A percentile compares a stretch with the other conserved stretches of the same genome.
Conservation (phyloP, 495 filamentous ascomycete genomes). For the Xylaria cubensis region DNA sequence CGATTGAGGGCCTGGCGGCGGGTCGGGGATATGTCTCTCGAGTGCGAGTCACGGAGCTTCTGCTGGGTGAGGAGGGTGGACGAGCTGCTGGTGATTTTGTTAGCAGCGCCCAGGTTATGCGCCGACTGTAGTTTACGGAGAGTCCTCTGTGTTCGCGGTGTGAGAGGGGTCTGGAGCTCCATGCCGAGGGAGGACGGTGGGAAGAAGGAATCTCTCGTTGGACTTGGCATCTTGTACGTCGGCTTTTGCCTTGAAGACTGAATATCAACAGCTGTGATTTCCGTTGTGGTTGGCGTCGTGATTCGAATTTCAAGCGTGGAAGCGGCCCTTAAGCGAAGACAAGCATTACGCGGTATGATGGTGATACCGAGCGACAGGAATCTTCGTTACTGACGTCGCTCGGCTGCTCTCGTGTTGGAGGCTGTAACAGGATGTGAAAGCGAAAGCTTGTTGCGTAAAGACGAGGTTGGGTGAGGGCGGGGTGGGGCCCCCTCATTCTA, state of each 20-base stretch:
- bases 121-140: constrained; percentile 64
- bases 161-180: constrained; percentile 46
- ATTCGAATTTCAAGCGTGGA: background rate
- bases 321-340: background rate
- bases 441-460: background rate
- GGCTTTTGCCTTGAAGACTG: background rate
- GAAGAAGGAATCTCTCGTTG: constrained; percentile 42
- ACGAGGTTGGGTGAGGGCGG: constrained; percentile 2
- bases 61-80: constrained; percentile 63
- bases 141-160: constrained; percentile 55
- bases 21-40: constrained; percentile 34
- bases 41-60: constrained; percentile 43
- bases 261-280: background rate
- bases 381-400: constrained; percentile 8
- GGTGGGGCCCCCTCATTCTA: constrained; percentile 4
- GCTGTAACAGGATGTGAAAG: background rate
- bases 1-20: constrained; percentile 46
- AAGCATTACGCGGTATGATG: background rate
- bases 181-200: constrained; percentile 35
- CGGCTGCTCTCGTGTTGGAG: background rate
- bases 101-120: constrained; percentile 56
- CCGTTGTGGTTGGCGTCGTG: background rate
- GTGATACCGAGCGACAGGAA: constrained; percentile 8
- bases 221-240: constrained; percentile 46
- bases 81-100: constrained; percentile 40